These are phyloP conservation scores for Agrostemma githago DNA, from an alignment of 148 eudicot genomes.

Conservation along the genomic window DNA sequence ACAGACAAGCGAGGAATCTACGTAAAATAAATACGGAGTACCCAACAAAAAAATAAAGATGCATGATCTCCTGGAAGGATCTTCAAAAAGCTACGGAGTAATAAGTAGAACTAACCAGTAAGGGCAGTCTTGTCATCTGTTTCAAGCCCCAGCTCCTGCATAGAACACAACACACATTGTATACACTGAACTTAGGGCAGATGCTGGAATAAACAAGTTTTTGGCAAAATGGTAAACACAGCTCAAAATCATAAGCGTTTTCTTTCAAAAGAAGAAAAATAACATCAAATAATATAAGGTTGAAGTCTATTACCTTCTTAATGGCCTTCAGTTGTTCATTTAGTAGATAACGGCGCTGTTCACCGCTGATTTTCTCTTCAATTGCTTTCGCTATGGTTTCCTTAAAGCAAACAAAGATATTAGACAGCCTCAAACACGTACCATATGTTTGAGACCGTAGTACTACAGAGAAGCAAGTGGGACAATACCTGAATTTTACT, in stretches of 20 bases:
- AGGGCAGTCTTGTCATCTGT: constrained; percentile 98
- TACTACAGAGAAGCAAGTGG: constrained; percentile 16
- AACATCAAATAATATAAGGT: not conserved
- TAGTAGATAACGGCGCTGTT: constrained; percentile 91
- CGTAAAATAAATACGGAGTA: not conserved
- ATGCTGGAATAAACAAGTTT: not conserved
- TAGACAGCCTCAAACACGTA: constrained; percentile 10
- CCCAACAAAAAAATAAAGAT: not conserved
- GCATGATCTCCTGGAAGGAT: not conserved
- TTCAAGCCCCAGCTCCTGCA: constrained; percentile 91
- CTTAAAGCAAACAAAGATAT: constrained; percentile 28
- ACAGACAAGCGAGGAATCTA: constrained; percentile 12
- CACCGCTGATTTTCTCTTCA: constrained; percentile 98
- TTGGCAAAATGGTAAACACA: not conserved
- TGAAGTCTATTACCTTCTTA: constrained; percentile 56
- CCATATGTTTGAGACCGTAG: not conserved
- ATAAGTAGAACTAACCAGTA: constrained; percentile 51
- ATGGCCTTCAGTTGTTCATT: constrained; percentile 98
- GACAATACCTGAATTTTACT: constrained; percentile 88
- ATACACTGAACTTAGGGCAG: not conserved
- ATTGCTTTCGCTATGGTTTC: constrained; percentile 98
- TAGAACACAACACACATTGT: constrained; percentile 3
- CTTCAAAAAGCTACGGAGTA: constrained; percentile 6
- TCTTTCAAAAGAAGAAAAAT: not conserved
- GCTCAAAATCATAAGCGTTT: not conserved